Base-by-base conservation (phyloP, 2,329 filamentous ascomycete genomes). In the Botryotinia calthae region DNA sequence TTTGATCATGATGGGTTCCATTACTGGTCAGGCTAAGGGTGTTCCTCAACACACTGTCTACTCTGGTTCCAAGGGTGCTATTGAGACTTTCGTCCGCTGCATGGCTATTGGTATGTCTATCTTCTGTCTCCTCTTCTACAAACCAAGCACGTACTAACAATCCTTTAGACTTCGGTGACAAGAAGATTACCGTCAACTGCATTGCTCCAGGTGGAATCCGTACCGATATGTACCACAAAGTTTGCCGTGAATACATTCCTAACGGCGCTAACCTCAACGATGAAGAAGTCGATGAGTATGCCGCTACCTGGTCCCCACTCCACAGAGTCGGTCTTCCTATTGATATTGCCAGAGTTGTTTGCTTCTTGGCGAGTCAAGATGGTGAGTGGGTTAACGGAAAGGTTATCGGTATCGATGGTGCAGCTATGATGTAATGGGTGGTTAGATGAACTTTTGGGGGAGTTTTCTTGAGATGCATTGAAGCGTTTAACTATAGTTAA, bases 11-110 rank as follows among this genome's bases (percentile, higher is more conserved):
- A 94, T 92, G 89, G 88, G 87, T 44, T 58, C 91, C 87, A 93
- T 93, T 81, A 91, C 90, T 0, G 82, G 91, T 81, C 82, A 91
- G 84, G 91, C 82, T 73, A 87, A 89, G 81, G 90, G 87, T 66
- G 90, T 94, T 28, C 89, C 90, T 74, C 88, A 89, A 79, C 91
- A 94, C 81, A 86, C 90, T 22, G 86, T 94, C 65, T 94, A 94
- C 85, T 91, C 91, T 34, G 91, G 89, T 22, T 89, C 86, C 81
- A 94, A 94, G 85, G 92, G 91, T 77, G 89, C 92, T 54, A 90
- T 94, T 74, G 92, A 93, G 82, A 91, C 90, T 18, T 93, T 94
- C 82, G 90, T 92, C 77, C 90, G 92, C 81, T 89, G 87, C 77
- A 91, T 94, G 83, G 90, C 92, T 8, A 90, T 89, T 64, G 87